Base-by-base conservation (phyloP, 2,329 filamentous ascomycete genomes). In the Curvularia lunata region DNA sequence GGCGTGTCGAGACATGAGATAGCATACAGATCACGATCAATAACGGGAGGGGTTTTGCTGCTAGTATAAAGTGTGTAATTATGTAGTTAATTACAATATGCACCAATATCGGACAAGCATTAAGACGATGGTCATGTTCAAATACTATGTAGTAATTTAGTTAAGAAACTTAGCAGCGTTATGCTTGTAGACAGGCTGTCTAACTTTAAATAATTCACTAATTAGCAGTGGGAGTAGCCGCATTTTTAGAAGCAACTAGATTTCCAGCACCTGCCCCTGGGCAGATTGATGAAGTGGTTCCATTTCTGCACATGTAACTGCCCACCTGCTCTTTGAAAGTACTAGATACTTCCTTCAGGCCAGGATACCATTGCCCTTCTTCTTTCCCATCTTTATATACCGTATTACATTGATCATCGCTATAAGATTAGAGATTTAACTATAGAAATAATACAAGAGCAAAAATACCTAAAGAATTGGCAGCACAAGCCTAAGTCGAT, bases 271-370 rank as follows among this genome's bases (percentile, higher is more conserved):
- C 46, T 23, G 38, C 32, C n/a, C 51, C 48, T 7, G 40, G 58
- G 45, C 52, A 61, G 32, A 28, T 16, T 9, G 42, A 57, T 41
- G 48, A 46, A 13, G 27, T 25, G 53, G 25, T 58, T 21, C 58
- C 28, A 23, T 52, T 61, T 4, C 57, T 61, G 25, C 42, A 61
- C 37, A 61, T 61, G 21, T 55, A 58, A 48, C 54, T 61, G 40
- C 54, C 58, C 23, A 55, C 54, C n/a, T 61, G 19, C 9, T 13
- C 45, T 54, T 53, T 58, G 16, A 58, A 58, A 12, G 8, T 38
- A 40, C 54, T 48, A 4, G 21, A 28, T 25, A 58, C 51, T n/a
- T 50, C 10, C 21, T 16, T 34, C 27, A 58, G 23, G 12, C 54
- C n/a, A 5, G 54, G 54, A 8, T 55, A 61, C 58, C n/a, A 61